Conservation (phyloP, 1,284 basidiomycete genomes). For the Puccinia hordei region DNA sequence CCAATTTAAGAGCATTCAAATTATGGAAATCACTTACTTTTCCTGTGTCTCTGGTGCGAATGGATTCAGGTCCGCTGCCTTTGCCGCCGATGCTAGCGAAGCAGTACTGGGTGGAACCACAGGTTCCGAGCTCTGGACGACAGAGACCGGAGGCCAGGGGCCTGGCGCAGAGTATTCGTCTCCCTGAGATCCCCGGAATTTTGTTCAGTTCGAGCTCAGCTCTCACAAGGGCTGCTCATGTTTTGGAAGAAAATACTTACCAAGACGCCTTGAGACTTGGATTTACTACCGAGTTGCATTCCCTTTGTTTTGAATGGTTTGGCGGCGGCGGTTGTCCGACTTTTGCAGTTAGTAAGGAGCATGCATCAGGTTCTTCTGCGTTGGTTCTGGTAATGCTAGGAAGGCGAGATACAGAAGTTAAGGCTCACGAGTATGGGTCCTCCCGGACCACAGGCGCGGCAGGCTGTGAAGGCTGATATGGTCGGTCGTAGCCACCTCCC, state of each 20-base stretch:
- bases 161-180: conserved; percentile 33
- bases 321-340: conserved; percentile 66
- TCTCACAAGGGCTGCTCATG: not conserved
- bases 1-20: not conserved
- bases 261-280: conserved; percentile 73
- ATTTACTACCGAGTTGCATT: conserved; percentile 83
- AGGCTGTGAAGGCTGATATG: conserved; percentile 50
- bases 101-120: conserved; percentile 1
- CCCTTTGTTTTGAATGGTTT: conserved; percentile 90
- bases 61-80: conserved; percentile 38
- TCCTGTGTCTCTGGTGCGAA: conserved; percentile 47
- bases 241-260: conserved; percentile 75
- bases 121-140: conserved; percentile 23
- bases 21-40: conserved; percentile 19
- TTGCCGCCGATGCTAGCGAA: not conserved
- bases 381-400: conserved; percentile 64
- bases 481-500: conserved; percentile 51
- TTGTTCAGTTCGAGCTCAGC: not conserved
- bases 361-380: conserved; percentile 66
- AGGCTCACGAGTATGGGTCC: conserved; percentile 43
- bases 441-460: conserved; percentile 44
- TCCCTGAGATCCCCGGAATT: conserved; percentile 10
- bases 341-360: conserved; percentile 62
- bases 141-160: conserved; percentile 38
- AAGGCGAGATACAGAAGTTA: not conserved